Base-by-base conservation (phyloP, 345 rosid species). In the Erodium maritimum region DNA sequence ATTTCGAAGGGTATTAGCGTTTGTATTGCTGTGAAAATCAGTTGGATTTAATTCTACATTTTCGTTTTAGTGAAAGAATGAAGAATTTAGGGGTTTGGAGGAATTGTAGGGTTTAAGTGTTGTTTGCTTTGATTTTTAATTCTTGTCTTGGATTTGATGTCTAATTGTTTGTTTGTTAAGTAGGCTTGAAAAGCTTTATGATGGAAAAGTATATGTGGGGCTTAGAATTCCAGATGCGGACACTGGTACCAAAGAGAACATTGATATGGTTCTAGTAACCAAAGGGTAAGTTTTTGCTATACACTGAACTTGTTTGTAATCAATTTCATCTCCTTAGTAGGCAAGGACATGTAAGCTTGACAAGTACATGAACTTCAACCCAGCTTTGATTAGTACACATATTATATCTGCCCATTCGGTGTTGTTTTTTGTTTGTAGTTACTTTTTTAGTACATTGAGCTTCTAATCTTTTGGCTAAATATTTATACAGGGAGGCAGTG, bases 141-240 rank as follows among this genome's bases (percentile, higher is more conserved):
- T 33, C 17, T 50, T 22, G 17, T 37, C 55, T 19, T 19, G 25
- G 23, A 22, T 14, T 23, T 23, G 3, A 13, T 50, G 25, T 55
- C 23, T 50, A 17, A 24, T 46, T 11, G 29, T 8, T 63, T 16
- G 17, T 50, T 22, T 20, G 53, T 42, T 20, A 6, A 62, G 25
- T 55, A 91, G 98, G 54, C 79, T 91, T 19, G 96, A 88, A 64
- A 91, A 88, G 82, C 83, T 88, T 54, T 80, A 82, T 63, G 84
- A 83, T 58, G 98, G 98, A 48, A 91, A 88, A 60, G 84, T 76
- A 2, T 86, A 82, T 57, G 79, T 81, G 4, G 98, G 98, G 52
- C 98, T 91, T 66, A 87, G 85, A 45, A 81, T 91, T 73, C 98
- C 96, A 1, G 96, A 91, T 73, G 72, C 95, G 8, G 98, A 91